Conservation (phyloP, 2,329 filamentous ascomycete genomes). For the Grosmannia huntii region DNA sequence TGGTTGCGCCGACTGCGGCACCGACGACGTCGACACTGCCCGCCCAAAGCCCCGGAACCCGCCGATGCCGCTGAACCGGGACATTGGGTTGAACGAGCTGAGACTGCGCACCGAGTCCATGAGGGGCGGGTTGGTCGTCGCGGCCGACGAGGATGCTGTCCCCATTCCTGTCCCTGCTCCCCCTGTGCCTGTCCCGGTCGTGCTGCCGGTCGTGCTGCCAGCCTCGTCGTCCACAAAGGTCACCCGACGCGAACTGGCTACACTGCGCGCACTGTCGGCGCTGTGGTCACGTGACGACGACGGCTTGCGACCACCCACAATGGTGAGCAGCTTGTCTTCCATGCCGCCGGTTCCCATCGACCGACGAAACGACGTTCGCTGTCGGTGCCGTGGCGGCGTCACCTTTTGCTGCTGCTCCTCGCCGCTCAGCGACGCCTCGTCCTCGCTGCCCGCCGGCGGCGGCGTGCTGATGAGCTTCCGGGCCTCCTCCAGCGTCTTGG, state of each 20-base stretch:
- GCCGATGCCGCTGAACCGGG: constrained; percentile 60
- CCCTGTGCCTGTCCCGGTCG: constrained; percentile 1
- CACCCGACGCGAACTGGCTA: constrained; percentile 37
- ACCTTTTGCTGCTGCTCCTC: constrained; percentile 30
- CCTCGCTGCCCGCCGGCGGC: constrained; percentile 42
- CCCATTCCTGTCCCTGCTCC: no score
- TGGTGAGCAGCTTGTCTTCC: constrained; percentile 56
- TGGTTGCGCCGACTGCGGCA: constrained; percentile 14
- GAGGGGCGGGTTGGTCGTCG: constrained; percentile 41
- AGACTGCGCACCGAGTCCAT: constrained; percentile 74
- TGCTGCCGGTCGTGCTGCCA: not conserved
- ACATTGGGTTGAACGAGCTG: constrained; percentile 72
- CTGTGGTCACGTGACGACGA: constrained; percentile 52
- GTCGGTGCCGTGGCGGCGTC: not conserved
- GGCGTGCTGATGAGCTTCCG: constrained; percentile 74
- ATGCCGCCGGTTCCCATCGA: constrained; percentile 13
- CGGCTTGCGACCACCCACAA: constrained; percentile 49
- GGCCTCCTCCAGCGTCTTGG: constrained; percentile 87
- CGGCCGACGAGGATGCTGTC: constrained; percentile 17
- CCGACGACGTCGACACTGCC: constrained; percentile 26
- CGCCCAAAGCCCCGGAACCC: constrained; percentile 66
- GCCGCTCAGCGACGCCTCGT: constrained; percentile 48
- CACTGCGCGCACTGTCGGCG: constrained; percentile 58
- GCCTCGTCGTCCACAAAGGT: constrained; percentile 32
- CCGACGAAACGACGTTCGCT: not conserved